Conservation (phyloP, 345 rosid genomes). For the Geranium brycei region DNA sequence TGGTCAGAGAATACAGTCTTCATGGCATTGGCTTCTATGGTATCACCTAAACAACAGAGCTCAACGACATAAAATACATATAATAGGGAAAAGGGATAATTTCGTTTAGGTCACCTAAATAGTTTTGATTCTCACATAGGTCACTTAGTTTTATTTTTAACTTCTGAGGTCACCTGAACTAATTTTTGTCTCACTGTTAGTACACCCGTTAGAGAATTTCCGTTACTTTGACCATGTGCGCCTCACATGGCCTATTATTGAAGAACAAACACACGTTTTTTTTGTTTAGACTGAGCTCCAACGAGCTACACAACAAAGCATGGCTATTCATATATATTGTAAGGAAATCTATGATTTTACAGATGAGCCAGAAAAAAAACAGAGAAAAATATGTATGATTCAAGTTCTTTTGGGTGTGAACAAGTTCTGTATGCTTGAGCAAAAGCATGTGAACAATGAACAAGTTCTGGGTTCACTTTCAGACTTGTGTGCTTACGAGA, state of each 20-base stretch:
- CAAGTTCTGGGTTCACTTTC: slow-evolving; percentile 13
- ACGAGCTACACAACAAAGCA: slow-evolving; percentile 9
- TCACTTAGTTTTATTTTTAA: no score
- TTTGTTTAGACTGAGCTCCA: slow-evolving; percentile 9
- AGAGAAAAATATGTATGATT: slow-evolving; percentile 7
- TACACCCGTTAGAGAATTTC: no score
- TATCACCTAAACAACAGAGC: slow-evolving; percentile 48
- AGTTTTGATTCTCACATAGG: no score
- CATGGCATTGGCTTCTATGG: slow-evolving; percentile 74
- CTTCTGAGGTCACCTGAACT: no score
- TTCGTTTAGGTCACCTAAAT: no score
- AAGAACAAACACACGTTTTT: no score
- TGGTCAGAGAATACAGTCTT: slow-evolving; percentile 58
- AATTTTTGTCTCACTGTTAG: no score
- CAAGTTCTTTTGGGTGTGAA: slow-evolving; percentile 9
- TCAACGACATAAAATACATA: slow-evolving; percentile 2
- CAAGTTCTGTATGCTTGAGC: slow-evolving; percentile 5
- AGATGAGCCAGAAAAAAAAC: slow-evolving; percentile 3
- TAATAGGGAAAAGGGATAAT: background rate
- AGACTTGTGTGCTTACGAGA: slow-evolving; percentile 58
- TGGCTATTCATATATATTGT: slow-evolving; percentile 10
- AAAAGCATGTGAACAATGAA: background rate
- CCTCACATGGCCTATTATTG: no score
- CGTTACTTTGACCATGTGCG: no score
- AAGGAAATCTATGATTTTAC: slow-evolving; percentile 13